A percentile compares a stretch with the other conserved stretches of the same genome.
Conservation (phyloP, 495 filamentous ascomycete species). For the Annulohypoxylon maeteangense region DNA sequence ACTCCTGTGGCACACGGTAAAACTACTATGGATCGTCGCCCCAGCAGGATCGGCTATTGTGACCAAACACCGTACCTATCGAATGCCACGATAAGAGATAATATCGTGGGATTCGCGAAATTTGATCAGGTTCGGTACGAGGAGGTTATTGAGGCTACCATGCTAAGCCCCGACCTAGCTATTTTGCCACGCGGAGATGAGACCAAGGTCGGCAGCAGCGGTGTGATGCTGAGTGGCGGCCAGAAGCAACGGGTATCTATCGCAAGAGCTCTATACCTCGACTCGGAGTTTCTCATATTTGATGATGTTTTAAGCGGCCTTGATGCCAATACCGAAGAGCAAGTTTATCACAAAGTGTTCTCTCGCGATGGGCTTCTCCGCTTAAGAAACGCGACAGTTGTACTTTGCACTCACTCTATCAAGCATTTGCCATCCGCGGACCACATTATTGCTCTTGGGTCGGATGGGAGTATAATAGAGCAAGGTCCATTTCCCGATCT, state of each 20-base stretch:
- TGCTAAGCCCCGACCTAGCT: constrained; percentile 65
- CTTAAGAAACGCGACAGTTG: constrained; percentile 58
- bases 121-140: constrained; percentile 68
- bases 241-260: constrained; percentile 73
- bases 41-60: constrained; percentile 40
- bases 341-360: constrained; percentile 67
- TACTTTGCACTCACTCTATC: constrained; percentile 58
- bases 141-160: constrained; percentile 69
- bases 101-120: constrained; percentile 61
- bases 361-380: constrained; percentile 65
- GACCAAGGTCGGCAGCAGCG: constrained; percentile 70
- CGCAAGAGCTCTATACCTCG: constrained; percentile 68
- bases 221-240: constrained; percentile 70
- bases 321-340: constrained; percentile 69
- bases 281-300: constrained; percentile 64
- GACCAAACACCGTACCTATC: constrained; percentile 60
- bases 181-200: constrained; percentile 65
- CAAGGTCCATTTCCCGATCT: constrained; percentile 55
- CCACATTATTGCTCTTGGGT: constrained; percentile 57
- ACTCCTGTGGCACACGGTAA: constrained; percentile 44
- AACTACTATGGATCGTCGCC: constrained; percentile 15
- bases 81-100: constrained; percentile 68
- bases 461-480: constrained; percentile 53
- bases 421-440: constrained; percentile 57
- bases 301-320: constrained; percentile 72